These are phyloP conservation scores for Nemania sp. DNA, from an alignment of 2,329 filamentous ascomycete species.

Conservation along the genomic window DNA sequence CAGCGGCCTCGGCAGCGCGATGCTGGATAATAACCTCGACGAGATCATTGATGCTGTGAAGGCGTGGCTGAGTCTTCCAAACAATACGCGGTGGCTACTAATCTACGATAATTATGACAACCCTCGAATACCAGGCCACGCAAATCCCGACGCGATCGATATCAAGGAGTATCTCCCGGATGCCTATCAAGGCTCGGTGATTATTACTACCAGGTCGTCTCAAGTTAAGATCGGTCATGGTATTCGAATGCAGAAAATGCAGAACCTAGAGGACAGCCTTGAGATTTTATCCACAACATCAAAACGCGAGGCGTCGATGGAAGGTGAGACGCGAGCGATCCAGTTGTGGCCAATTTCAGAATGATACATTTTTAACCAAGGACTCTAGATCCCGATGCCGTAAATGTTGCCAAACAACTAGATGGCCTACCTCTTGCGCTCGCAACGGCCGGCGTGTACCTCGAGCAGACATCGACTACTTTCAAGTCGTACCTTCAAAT, in stretches of 20 bases:
- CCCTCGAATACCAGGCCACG: constrained; percentile 38
- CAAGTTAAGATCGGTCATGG: constrained; percentile 40
- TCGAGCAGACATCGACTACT: constrained; percentile 5
- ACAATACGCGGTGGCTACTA: constrained; percentile 46
- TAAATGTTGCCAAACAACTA: constrained; percentile 1
- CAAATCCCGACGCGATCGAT: constrained; percentile 37
- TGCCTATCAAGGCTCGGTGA: constrained; percentile 46
- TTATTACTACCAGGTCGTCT: constrained; percentile 48
- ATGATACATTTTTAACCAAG: neutral
- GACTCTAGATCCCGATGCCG: constrained; percentile 11
- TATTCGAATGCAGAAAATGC: constrained; percentile 43
- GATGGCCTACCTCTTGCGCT: constrained; percentile 20
- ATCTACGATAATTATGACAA: constrained; percentile 50
- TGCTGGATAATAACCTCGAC: neutral
- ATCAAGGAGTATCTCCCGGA: constrained; percentile 41
- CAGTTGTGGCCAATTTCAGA: neutral
- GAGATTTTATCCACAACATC: constrained; percentile 41
- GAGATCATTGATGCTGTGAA: constrained; percentile 38
- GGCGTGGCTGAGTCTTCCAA: constrained; percentile 42
- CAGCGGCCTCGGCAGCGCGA: constrained; percentile 1
- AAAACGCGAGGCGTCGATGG: constrained; percentile 23
- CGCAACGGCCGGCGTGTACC: constrained; percentile 19
- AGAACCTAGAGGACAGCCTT: constrained; percentile 38
- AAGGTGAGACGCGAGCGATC: neutral
- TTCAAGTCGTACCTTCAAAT: constrained; percentile 12